Base-by-base conservation (phyloP, 441 rosid species). In the Isatis lusitanica region DNA sequence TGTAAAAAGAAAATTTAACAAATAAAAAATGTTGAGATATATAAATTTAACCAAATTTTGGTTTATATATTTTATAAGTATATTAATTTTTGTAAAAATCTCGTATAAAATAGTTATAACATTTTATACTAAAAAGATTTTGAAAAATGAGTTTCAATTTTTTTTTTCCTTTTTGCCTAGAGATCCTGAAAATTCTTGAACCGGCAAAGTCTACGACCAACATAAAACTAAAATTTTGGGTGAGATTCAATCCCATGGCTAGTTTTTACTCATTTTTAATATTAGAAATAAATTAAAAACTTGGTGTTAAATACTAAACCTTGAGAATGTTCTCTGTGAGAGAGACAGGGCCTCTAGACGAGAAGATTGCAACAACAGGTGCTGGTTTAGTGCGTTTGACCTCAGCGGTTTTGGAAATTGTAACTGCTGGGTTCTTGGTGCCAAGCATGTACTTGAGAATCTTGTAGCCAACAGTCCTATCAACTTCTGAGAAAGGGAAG, bases 281-380 rank as follows among this genome's bases (percentile, higher is more conserved):
- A 46, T 15, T 15, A 7, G 28, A 48, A 48, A 35, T 9, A 17
- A 16, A 16, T 9, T 3, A 57, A 4, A 28, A 21, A 21, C 1
- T 31, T 31, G 42, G 5, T 39, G 21, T n/a, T 1, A 33, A 17
- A 28, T 9, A 30, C 12, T 18, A 33, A 33, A 90, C 97, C 97
- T 89, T 91, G 68, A 91, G 89, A 71, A 91, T 89, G 83, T 87
- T 85, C 68, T 87, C 87, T 30, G 95, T 85, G 10, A 83, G 81
- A 42, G 62, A 75, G 13, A 83, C 86, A 11, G 97, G 97, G 33
- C 97, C 97, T 78, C 92, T 84, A 5, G 93, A 90, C 36, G 95
- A 87, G 81, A 91, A 90, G 85, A 48, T 42, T 53, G 94, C 89
- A 57, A 88, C 87, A 16, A 83, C 76, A 3, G 97, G 96, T 24